These are phyloP conservation scores for Hordeum pubiflorum DNA, from an alignment of 202 grass and related monocot species.

Conservation along the genomic window DNA sequence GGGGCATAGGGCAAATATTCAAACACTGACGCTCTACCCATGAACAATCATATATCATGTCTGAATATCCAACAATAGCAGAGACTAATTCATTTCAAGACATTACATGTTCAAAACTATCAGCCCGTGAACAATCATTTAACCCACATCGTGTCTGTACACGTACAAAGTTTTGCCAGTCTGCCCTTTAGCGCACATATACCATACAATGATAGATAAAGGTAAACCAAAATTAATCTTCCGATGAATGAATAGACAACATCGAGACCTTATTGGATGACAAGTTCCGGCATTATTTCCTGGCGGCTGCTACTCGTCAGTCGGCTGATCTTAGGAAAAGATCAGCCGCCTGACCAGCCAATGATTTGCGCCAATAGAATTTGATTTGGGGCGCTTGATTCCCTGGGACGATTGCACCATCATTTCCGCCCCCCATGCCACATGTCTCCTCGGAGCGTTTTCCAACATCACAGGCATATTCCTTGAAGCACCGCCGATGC, in stretches of 20 bases:
- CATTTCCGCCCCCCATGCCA: too few species aligned
- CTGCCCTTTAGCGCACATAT: not conserved
- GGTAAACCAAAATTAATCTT: not conserved
- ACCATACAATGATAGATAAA: not conserved
- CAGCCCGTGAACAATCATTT: not conserved
- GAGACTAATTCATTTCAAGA: not conserved
- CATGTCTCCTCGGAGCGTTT: too few species aligned
- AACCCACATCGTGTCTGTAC: not conserved
- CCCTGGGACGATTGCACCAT: too few species aligned
- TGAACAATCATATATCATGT: not conserved
- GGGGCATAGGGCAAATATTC: not conserved
- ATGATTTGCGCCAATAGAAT: too few species aligned
- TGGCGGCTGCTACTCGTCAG: not conserved
- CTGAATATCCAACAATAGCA: not conserved
- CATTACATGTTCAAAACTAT: not conserved
- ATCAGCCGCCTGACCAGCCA: too few species aligned
- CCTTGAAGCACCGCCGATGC: too few species aligned
- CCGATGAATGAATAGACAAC: not conserved
- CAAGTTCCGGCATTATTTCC: not conserved
- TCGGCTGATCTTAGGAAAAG: too few species aligned
- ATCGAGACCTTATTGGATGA: not conserved
- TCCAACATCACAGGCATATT: too few species aligned
- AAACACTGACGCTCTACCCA: not conserved
- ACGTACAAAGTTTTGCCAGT: not conserved
- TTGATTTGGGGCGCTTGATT: too few species aligned